Percentiles rank a stretch among this genome's conserved stretches.
Conservation (phyloP, 176 grass and related monocot genomes). For the Musa itinerans region DNA sequence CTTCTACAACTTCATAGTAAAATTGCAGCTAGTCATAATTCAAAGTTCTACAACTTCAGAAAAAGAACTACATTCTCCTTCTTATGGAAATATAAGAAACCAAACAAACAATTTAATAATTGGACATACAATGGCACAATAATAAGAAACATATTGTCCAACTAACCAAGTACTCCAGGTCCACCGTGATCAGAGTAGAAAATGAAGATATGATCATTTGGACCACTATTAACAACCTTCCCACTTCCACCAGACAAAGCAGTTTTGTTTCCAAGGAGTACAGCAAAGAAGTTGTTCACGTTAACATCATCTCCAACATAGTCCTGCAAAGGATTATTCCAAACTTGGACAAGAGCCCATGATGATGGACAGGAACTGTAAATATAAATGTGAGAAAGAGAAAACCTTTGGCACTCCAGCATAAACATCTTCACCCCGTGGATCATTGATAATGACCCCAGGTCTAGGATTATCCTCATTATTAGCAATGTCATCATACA, state of each 20-base stretch:
- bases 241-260: constrained; percentile 74
- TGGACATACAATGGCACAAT: too few relatives aligned
- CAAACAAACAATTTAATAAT: too few relatives aligned
- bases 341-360: not conserved
- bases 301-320: constrained; percentile 71
- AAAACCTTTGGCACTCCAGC: constrained; percentile 79
- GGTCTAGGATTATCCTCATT: constrained; percentile 51
- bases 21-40: too few relatives aligned
- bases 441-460: constrained; percentile 77
- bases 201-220: constrained; percentile 87
- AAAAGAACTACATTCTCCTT: too few relatives aligned
- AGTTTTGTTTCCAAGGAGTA: constrained; percentile 78
- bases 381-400: not conserved
- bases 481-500: constrained; percentile 90
- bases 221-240: constrained; percentile 77
- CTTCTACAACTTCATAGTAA: too few relatives aligned
- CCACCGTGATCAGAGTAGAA: constrained; percentile 93
- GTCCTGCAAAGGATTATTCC: constrained; percentile 38
- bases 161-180: constrained; percentile 81
- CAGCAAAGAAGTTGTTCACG: constrained; percentile 69
- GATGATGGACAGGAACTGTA: not conserved
- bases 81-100: too few relatives aligned
- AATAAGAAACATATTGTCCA: not conserved
- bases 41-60: too few relatives aligned
- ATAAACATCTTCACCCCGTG: constrained; percentile 74